A percentile compares a stretch with the other conserved stretches of the same genome.
Evolutionary conservation across 140 eudicot genomes (phyloP).

Genomic region (Cichorium intybus): DNA sequence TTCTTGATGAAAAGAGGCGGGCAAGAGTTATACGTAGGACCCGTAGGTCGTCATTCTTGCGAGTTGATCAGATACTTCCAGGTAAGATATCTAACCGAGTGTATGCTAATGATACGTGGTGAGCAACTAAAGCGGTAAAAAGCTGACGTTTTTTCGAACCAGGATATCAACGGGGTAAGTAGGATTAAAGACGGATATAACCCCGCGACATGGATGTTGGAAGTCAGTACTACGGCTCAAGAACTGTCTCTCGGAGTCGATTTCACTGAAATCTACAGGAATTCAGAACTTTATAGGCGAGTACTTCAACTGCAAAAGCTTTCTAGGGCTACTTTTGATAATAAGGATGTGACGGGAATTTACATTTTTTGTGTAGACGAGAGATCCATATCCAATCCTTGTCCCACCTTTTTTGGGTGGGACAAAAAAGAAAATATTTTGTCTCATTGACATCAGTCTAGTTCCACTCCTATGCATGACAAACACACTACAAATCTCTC

Average conservation of each 20-base stretch:
- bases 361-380: not conserved
- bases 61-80: slow-evolving; percentile 69
- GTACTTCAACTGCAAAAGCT: not conserved
- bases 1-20: slow-evolving; percentile 85
- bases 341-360: not conserved
- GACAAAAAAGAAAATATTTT: not conserved
- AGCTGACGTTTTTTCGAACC: not conserved
- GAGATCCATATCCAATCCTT: not conserved
- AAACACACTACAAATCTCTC: not conserved
- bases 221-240: slow-evolving; percentile 52
- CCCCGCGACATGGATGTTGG: slow-evolving; percentile 84
- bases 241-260: slow-evolving; percentile 55
- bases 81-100: slow-evolving; percentile 34
- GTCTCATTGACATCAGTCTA: not conserved
- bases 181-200: slow-evolving; percentile 60
- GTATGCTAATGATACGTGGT: not conserved
- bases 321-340: not conserved
- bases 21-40: slow-evolving; percentile 69
- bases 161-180: slow-evolving; percentile 46
- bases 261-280: slow-evolving; percentile 51
- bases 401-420: not conserved
- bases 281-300: slow-evolving; percentile 50
- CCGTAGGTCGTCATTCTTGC: slow-evolving; percentile 56
- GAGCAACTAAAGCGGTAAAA: not conserved
- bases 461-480: not conserved